Base-by-base conservation (phyloP, 2,329 filamentous ascomycete genomes). In the Hypoxylon sp. region DNA sequence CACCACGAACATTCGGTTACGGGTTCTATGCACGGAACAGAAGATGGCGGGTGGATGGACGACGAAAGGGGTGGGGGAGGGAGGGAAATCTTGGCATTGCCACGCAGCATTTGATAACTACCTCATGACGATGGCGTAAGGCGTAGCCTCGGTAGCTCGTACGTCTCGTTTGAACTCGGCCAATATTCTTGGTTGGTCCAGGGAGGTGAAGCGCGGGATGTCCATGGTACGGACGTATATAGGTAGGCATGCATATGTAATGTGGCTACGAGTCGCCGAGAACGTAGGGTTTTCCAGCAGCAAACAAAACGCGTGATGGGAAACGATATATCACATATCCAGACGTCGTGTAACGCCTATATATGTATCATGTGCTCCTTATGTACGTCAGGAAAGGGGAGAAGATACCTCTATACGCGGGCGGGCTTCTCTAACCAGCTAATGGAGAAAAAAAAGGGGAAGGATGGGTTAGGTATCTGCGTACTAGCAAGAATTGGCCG, bases 391-490 rank as follows among this genome's bases (percentile, higher is more conserved):
- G n/a, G n/a, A 17, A 39, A 39, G 34, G 34, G 8, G 34, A 17
- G 34, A 39, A 62, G 59, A 53, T 62, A 55, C 50, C 13, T 26
- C 24, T 54, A 44, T 52, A 56, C 57, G 52, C 34, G 46, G 62
- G 39, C 32, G n/a, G n/a, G n/a, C 13, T 55, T 62, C 26, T 17
- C 32, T 15, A 41, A 47, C 13, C n/a, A n/a, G n/a, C n/a, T n/a
- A n/a, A n/a, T n/a, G n/a, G n/a, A n/a, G n/a, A n/a, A 59, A 56
- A 53, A 17, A 39, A 49, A 49, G 49, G 3, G n/a, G 37, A 46
- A 41, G 60, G 48, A 56, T 62, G 48, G 64, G 54, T 61, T 62
- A 61, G 61, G 64, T 64, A 56, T 62, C 50, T 34, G 46, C 49
- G 32, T 22, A 58, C n/a, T 15, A 11, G n/a, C n/a, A n/a, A n/a